Evolutionary conservation across 192 early-diverging fungal genomes (phyloP).

Genomic region (Spinellus fusiger): DNA sequence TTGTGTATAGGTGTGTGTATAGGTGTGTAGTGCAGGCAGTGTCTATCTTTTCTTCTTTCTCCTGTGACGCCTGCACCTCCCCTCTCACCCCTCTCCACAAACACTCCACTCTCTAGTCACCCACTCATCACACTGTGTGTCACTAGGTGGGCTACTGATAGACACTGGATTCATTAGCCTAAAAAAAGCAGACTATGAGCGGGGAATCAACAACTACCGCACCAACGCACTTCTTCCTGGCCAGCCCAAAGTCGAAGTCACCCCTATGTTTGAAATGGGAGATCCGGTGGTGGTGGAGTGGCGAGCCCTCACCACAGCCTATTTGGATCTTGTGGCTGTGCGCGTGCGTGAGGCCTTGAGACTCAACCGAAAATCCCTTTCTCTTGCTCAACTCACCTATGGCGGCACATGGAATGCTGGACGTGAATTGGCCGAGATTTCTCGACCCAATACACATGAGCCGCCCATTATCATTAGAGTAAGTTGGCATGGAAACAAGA

Average conservation of each 20-base stretch:
- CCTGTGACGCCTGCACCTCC: no score
- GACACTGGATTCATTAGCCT: conserved; percentile 75
- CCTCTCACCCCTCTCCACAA: no score
- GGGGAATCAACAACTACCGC: conserved; percentile 51
- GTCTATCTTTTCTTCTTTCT: no score
- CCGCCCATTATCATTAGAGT: conserved; percentile 85
- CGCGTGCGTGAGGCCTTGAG: conserved; percentile 53
- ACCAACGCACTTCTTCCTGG: conserved; percentile 32
- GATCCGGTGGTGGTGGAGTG: conserved; percentile 90
- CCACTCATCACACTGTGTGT: background rate
- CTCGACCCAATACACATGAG: conserved; percentile 72
- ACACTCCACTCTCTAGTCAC: no score
- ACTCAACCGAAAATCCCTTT: conserved; percentile 49
- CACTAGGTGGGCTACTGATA: conserved; percentile 73
- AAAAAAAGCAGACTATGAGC: conserved; percentile 44
- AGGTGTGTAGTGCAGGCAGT: no score
- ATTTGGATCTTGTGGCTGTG: conserved; percentile 70
- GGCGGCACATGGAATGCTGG: conserved; percentile 91
- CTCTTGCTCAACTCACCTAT: conserved; percentile 81
- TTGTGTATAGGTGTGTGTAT: no score
- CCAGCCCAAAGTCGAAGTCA: conserved; percentile 34
- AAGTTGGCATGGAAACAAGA: no score
- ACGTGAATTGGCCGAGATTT: conserved; percentile 76
- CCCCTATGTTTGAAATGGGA: conserved; percentile 69
- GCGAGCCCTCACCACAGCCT: conserved; percentile 83